A percentile compares a stretch with the other conserved stretches of the same genome.
Evolutionary conservation across 106 monocot genomes (phyloP).

Genomic region (Gastrodia elata): DNA sequence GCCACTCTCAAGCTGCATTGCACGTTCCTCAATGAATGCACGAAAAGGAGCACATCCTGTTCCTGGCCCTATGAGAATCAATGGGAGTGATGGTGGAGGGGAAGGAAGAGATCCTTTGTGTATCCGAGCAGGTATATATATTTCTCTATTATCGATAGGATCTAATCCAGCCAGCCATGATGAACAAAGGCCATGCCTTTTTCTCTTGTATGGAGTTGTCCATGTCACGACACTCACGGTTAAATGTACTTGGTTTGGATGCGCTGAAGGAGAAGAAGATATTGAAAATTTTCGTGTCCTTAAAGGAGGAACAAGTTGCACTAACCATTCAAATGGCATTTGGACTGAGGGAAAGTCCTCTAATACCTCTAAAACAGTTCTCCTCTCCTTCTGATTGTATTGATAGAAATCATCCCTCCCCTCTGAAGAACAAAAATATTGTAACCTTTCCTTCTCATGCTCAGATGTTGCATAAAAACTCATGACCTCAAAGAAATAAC

Average conservation of each 20-base stretch:
- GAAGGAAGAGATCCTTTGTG: slow-evolving; percentile 48
- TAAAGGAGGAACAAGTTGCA: slow-evolving; percentile 76
- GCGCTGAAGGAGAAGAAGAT: slow-evolving; percentile 75
- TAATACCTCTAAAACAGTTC: slow-evolving; percentile 83
- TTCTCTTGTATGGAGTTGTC: slow-evolving; percentile 77
- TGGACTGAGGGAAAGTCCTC: slow-evolving; percentile 93
- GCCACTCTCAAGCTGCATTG: slow-evolving; percentile 22
- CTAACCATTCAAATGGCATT: slow-evolving; percentile 91
- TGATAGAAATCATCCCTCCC: slow-evolving; percentile 93
- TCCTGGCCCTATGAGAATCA: slow-evolving; percentile 88
- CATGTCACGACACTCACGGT: slow-evolving; percentile 78
- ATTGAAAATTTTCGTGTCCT: slow-evolving; percentile 93
- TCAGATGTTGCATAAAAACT: slow-evolving; percentile 78
- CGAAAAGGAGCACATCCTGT: slow-evolving; percentile 91
- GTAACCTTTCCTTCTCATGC: slow-evolving; percentile 86
- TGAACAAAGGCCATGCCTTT: slow-evolving; percentile 66
- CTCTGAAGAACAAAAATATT: slow-evolving; percentile 90
- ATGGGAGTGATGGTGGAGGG: slow-evolving; percentile 58
- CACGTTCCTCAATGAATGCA: slow-evolving; percentile 70
- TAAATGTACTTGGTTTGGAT: slow-evolving; percentile 72
- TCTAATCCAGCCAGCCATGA: slow-evolving; percentile 77
- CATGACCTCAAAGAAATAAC: slow-evolving; percentile 99
- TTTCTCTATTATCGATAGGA: slow-evolving; percentile 39
- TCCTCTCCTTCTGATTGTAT: slow-evolving; percentile 88
- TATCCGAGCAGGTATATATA: slow-evolving; percentile 76